These are phyloP conservation scores for Castanea mollissima DNA, from an alignment of 306 rosid genomes.

Conservation along the genomic window DNA sequence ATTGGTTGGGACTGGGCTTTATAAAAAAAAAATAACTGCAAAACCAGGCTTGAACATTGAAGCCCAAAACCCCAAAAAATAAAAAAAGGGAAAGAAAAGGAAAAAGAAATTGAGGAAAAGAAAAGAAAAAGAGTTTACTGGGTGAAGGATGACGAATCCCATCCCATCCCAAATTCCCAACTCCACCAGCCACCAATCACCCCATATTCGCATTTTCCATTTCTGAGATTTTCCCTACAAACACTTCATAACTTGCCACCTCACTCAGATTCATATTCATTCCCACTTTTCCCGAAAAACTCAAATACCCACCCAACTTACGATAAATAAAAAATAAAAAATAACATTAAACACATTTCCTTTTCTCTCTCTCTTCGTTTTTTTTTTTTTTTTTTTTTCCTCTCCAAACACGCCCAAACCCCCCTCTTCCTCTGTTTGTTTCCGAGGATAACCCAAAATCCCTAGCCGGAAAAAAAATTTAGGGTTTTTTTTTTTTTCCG, in stretches of 20 bases:
- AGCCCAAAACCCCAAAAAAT: neutral
- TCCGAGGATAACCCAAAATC: conserved; percentile 11
- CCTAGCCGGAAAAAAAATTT: conserved; percentile 11
- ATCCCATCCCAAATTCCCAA: neutral
- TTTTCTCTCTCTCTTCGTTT: neutral
- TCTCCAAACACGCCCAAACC: conserved; percentile 17
- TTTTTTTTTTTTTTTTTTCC: neutral
- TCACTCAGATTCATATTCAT: neutral
- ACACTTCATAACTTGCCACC: neutral
- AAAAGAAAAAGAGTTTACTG: neutral
- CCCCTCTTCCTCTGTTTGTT: conserved; percentile 23
- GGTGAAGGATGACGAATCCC: conserved; percentile 1
- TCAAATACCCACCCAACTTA: neutral
- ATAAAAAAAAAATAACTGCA: too few species aligned
- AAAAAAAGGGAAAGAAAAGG: too few species aligned
- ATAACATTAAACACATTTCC: too few species aligned
- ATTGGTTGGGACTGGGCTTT: too few species aligned
- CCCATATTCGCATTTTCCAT: neutral
- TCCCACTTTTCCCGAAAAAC: neutral
- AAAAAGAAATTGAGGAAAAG: too few species aligned
- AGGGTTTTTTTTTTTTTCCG: conserved; percentile 28
- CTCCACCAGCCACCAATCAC: neutral
- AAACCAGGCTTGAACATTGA: neutral
- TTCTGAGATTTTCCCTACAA: too few species aligned
- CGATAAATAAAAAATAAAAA: too few species aligned